Evolutionary conservation across 2,329 filamentous ascomycete species (phyloP).

Genomic region (Aspergillus jensenii): DNA sequence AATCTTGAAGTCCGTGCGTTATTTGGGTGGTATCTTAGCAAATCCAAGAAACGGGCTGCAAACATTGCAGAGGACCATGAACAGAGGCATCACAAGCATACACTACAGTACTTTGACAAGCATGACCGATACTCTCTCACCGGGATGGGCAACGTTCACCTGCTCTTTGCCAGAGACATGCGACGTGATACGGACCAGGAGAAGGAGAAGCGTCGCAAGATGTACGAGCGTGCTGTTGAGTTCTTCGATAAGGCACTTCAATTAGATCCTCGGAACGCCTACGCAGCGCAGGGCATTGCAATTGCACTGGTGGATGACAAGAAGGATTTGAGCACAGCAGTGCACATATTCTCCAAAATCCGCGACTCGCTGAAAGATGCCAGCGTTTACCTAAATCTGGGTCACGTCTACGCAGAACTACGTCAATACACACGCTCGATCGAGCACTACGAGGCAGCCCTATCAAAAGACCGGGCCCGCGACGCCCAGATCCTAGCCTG

Average conservation of each 20-base stretch:
- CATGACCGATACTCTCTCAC: constrained; percentile 96
- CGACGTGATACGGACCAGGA: constrained; percentile 84
- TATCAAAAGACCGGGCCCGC: constrained; percentile 74
- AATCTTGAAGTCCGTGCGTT: constrained; percentile 90
- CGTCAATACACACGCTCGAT: constrained; percentile 89
- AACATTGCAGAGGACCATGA: constrained; percentile 89
- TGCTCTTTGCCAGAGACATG: constrained; percentile 90
- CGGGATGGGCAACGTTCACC: constrained; percentile 94
- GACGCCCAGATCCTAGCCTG: constrained; percentile 81
- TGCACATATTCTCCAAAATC: constrained; percentile 86
- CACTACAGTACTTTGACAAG: constrained; percentile 90
- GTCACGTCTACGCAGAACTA: constrained; percentile 87
- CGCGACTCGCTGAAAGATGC: constrained; percentile 86
- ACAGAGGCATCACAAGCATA: constrained; percentile 94
- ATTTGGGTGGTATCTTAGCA: constrained; percentile 94
- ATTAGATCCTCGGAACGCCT: constrained; percentile 91
- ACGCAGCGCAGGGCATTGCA: constrained; percentile 91
- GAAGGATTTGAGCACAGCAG: constrained; percentile 78
- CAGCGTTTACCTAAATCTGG: constrained; percentile 87
- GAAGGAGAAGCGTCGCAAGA: constrained; percentile 83
- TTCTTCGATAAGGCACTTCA: constrained; percentile 98
- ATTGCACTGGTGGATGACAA: constrained; percentile 94
- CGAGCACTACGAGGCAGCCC: constrained; percentile 85
- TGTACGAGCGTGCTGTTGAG: constrained; percentile 89
- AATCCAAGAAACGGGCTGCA: constrained; percentile 75